phyloP scores from a whole-genome alignment of 2,329 filamentous ascomycete species.

The Talaromyces sp. region DNA sequence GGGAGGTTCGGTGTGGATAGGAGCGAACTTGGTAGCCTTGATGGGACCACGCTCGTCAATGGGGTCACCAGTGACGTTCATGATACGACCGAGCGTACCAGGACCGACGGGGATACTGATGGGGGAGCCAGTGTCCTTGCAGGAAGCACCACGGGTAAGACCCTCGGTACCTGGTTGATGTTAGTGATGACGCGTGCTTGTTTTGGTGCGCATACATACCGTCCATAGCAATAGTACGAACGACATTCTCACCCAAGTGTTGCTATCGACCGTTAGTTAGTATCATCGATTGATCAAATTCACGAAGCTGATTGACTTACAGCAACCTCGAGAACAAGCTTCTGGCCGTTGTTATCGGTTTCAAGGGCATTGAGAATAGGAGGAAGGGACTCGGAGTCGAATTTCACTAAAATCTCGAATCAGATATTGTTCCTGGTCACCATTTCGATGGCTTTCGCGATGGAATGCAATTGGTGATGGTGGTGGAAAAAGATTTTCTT shows the following conservation, averaged over 20 bases:
- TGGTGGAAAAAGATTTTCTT: constrained; percentile 43
- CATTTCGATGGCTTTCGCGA: constrained; percentile 23
- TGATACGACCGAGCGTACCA: constrained; percentile 94
- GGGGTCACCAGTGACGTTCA: constrained; percentile 99
- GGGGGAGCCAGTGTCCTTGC: constrained; percentile 83
- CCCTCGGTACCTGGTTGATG: constrained; percentile 80
- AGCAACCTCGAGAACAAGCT: constrained; percentile 92
- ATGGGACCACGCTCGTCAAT: constrained; percentile 99
- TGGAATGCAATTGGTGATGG: constrained; percentile 30
- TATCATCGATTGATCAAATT: background rate
- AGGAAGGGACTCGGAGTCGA: constrained; percentile 88
- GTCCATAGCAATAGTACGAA: constrained; percentile 99
- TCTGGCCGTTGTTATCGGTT: constrained; percentile 86
- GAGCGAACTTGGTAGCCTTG: constrained; percentile 80
- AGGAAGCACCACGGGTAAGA: constrained; percentile 88
- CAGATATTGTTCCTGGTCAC: background rate
- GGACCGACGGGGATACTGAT: constrained; percentile 95
- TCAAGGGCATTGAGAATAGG: constrained; percentile 95
- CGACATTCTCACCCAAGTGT: constrained; percentile 99
- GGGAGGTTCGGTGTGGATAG: constrained; percentile 94
- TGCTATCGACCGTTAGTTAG: constrained; percentile 56
- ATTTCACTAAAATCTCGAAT: constrained; percentile 71
- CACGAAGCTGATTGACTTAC: constrained; percentile 56
- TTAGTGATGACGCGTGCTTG: background rate
- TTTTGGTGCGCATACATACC: constrained; percentile 57